Percentiles rank a stretch among this genome's conserved stretches.
Conservation (phyloP, 148 eudicot genomes). For the Salicornia ramosissima region DNA sequence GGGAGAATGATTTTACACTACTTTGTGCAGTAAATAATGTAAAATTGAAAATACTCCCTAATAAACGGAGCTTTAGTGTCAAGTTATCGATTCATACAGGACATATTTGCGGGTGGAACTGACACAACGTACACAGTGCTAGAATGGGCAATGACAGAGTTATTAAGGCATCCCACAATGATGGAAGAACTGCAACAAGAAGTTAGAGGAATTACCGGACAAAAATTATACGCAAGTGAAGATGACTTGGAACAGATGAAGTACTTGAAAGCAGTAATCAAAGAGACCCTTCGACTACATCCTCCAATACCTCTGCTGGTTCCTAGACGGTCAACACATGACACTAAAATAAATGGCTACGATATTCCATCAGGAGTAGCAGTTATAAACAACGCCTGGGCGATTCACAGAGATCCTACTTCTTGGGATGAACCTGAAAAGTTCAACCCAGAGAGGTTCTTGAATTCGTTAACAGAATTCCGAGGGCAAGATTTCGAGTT, state of each 20-base stretch:
- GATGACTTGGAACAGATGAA: constrained; percentile 23
- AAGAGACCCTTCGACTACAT: constrained; percentile 27
- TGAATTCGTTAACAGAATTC: constrained; percentile 16
- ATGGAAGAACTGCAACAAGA: constrained; percentile 24
- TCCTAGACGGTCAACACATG: constrained; percentile 13
- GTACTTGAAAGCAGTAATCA: constrained; percentile 26
- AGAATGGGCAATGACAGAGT: constrained; percentile 34
- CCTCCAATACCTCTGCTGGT: constrained; percentile 23
- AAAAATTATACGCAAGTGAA: constrained; percentile 10
- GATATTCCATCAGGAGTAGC: constrained; percentile 15
- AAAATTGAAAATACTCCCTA: neutral
- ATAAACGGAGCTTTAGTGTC: neutral
- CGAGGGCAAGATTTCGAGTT: constrained; percentile 26
- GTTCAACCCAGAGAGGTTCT: constrained; percentile 23
- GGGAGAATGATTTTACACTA: neutral
- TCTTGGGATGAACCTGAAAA: constrained; percentile 21
- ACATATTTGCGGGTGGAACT: constrained; percentile 25
- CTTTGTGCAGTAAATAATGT: neutral
- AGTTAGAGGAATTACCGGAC: constrained; percentile 19
- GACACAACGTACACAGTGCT: constrained; percentile 25
- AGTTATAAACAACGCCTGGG: constrained; percentile 25
- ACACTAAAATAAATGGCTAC: constrained; percentile 15
- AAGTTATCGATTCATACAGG: constrained; percentile 7
- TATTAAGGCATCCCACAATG: constrained; percentile 14
- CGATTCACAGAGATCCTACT: constrained; percentile 28